These are phyloP conservation scores for Harringtonia aguacate DNA, from an alignment of 2,329 filamentous ascomycete species.

Conservation along the genomic window DNA sequence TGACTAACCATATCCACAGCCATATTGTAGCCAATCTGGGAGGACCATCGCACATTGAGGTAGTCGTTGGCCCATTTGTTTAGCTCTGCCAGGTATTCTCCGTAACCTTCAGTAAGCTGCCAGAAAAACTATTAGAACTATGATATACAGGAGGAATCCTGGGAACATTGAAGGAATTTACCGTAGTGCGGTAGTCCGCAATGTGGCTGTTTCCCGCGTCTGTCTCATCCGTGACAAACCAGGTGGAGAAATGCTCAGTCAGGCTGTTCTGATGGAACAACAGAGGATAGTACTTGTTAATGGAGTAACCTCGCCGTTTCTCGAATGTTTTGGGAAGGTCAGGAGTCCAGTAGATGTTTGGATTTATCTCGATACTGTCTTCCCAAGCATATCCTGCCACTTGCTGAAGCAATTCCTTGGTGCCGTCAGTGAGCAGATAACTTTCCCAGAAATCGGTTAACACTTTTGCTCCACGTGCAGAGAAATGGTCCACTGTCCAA, in stretches of 20 bases:
- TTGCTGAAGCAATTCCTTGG: conserved; percentile 17
- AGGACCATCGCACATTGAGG: conserved; percentile 24
- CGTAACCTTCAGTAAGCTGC: conserved; percentile 4
- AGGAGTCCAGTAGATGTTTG: conserved; percentile 25
- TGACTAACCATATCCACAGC: conserved; percentile 26
- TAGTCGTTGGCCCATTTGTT: conserved; percentile 19
- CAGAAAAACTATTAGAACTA: not conserved
- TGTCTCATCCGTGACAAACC: conserved; percentile 6
- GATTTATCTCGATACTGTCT: conserved; percentile 22
- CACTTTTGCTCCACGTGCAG: conserved; percentile 21
- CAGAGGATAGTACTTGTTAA: conserved; percentile 22
- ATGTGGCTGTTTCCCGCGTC: conserved; percentile 7
- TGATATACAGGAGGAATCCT: not conserved
- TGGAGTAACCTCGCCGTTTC: conserved; percentile 19
- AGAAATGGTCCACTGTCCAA: conserved; percentile 23
- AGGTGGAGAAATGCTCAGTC: not conserved
- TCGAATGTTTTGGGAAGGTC: conserved; percentile 19
- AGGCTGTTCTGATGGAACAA: conserved; percentile 14
- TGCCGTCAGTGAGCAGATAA: conserved; percentile 21
- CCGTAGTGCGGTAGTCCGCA: conserved; percentile 9
- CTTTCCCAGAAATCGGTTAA: conserved; percentile 27
- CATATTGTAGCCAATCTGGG: conserved; percentile 28
- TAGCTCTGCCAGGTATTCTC: conserved; percentile 19
- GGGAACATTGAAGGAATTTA: not conserved
- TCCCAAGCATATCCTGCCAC: conserved; percentile 26